These are phyloP conservation scores for Coemansia sp. DNA, from an alignment of 192 early-diverging fungal genomes.

Conservation along the genomic window DNA sequence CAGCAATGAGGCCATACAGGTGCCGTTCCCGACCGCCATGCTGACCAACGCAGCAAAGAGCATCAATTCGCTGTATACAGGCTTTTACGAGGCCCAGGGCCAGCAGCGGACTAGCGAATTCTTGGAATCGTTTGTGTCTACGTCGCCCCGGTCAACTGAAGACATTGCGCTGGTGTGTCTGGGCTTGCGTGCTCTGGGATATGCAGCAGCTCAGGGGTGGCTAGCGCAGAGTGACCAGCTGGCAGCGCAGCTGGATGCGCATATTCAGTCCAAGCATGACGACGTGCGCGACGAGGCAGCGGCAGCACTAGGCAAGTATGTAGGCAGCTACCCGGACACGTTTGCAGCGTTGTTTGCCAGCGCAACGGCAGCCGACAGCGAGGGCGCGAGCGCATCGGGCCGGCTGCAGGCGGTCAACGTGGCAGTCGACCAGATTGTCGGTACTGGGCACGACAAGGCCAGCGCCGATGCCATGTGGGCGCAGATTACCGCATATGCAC, in stretches of 20 bases:
- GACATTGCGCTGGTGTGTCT: constrained; percentile 27
- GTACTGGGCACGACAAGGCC: constrained; percentile 5
- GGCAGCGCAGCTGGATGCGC: constrained; percentile 17
- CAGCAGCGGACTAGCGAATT: constrained; percentile 23
- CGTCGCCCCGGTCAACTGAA: constrained; percentile 8
- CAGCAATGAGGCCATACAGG: constrained; percentile 26
- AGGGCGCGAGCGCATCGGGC: constrained; percentile 5
- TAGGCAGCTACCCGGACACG: constrained; percentile 17
- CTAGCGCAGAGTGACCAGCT: constrained; percentile 15
- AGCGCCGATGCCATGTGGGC: constrained; percentile 20
- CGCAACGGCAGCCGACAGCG: constrained; percentile 7
- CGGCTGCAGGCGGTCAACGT: constrained; percentile 35
- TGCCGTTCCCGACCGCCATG: constrained; percentile 24
- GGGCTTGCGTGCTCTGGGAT: constrained; percentile 36
- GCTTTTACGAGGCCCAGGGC: constrained; percentile 22
- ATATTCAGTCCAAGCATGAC: constrained; percentile 14
- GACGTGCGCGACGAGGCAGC: constrained; percentile 47
- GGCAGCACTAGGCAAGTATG: constrained; percentile 35
- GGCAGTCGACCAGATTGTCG: constrained; percentile 22
- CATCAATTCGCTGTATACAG: constrained; percentile 31
- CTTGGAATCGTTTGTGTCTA: constrained; percentile 10
- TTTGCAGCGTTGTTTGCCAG: constrained; percentile 29
- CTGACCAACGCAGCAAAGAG: constrained; percentile 29
- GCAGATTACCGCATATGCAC: constrained; percentile 16
- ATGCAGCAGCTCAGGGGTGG: constrained; percentile 12